Percentiles rank a stretch among this genome's conserved stretches.
Evolutionary conservation across 139 green algal species (phyloP).

Genomic region (Coccomyxa sp.): DNA sequence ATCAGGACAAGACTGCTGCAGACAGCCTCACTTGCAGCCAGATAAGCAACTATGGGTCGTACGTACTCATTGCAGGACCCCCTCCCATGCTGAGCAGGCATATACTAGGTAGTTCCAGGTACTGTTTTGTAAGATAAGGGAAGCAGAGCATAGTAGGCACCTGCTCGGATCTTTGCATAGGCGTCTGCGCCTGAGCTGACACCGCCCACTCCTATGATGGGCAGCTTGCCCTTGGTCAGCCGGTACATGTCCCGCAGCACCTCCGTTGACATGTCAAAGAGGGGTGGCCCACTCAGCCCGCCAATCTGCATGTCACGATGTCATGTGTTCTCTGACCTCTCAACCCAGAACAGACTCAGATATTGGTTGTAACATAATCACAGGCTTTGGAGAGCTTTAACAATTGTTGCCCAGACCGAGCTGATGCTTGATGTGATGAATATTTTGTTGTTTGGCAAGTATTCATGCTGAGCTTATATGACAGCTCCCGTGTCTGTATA

Average conservation of each 20-base stretch:
- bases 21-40: neutral
- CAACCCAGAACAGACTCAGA: too few species aligned
- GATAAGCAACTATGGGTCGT: neutral
- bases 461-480: too few species aligned
- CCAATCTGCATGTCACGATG: too few species aligned
- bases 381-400: too few species aligned
- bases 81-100: neutral
- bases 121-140: too few species aligned
- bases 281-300: constrained; percentile 81
- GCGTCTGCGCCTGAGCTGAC: constrained; percentile 80
- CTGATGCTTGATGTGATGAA: too few species aligned
- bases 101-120: neutral
- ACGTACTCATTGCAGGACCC: neutral
- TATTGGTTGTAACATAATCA: too few species aligned
- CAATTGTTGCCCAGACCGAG: too few species aligned
- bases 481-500: too few species aligned
- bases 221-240: constrained; percentile 82
- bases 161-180: constrained; percentile 92
- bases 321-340: too few species aligned
- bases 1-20: neutral
- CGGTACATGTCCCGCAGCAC: constrained; percentile 83
- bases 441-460: too few species aligned
- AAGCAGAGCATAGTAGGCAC: too few species aligned
- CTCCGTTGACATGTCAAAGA: constrained; percentile 77
- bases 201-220: constrained; percentile 90